These are phyloP conservation scores for Anisogramma anomala DNA, from an alignment of 2,329 filamentous ascomycete species.

Conservation along the genomic window DNA sequence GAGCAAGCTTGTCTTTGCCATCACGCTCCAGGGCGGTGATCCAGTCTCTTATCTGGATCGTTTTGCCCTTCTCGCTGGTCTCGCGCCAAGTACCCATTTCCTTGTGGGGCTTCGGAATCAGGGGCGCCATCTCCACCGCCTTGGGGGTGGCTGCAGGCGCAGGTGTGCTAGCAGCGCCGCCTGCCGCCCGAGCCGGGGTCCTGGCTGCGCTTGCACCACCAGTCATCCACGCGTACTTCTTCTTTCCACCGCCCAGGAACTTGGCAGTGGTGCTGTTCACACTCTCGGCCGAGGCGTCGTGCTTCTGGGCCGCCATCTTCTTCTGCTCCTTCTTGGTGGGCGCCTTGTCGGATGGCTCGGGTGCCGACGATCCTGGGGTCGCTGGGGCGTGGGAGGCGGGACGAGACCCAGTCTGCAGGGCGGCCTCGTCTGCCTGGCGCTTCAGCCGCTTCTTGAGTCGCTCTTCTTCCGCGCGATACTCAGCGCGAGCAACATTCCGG, in stretches of 20 bases:
- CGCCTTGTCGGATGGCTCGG: constrained; percentile 55
- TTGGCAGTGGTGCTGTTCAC: constrained; percentile 74
- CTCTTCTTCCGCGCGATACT: constrained; percentile 62
- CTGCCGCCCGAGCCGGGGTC: constrained; percentile 21
- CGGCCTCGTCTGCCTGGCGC: constrained; percentile 42
- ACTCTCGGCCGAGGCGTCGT: constrained; percentile 66
- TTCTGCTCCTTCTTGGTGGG: constrained; percentile 78
- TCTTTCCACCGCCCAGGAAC: constrained; percentile 46
- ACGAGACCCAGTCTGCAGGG: constrained; percentile 39
- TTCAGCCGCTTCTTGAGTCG: constrained; percentile 56
- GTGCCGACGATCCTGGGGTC: constrained; percentile 50
- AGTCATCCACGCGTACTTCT: constrained; percentile 67
- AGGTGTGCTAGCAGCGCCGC: constrained; percentile 15
- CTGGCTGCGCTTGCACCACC: constrained; percentile 42
- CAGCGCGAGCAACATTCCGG: constrained; percentile 50
- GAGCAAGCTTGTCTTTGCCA: constrained; percentile 51
- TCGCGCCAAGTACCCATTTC: constrained; percentile 68
- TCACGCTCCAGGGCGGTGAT: constrained; percentile 69
- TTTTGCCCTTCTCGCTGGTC: constrained; percentile 61
- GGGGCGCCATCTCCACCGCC: constrained; percentile 26
- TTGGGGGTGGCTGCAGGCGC: constrained; percentile 13
- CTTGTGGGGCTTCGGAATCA: constrained; percentile 48
- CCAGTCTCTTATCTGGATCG: constrained; percentile 77
- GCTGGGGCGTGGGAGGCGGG: constrained; percentile 46
- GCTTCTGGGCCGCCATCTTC: constrained; percentile 63